Evolutionary conservation across 75 land plant species (phyloP).

Genomic region (Isoetes taiwanensis): DNA sequence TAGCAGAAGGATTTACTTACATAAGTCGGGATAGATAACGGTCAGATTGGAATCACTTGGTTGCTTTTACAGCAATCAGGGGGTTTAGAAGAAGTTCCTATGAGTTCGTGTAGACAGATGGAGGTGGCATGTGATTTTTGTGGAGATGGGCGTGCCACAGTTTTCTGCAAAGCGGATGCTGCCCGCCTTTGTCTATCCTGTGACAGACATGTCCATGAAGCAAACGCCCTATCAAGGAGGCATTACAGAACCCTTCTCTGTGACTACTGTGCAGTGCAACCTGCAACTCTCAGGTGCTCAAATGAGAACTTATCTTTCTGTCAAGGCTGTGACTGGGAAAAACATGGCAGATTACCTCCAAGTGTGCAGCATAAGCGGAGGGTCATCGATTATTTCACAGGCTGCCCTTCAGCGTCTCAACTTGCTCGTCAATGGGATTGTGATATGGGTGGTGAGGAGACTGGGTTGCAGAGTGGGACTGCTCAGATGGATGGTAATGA

Average conservation of each 20-base stretch:
- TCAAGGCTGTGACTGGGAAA: constrained; percentile 57
- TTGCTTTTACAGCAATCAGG: too few species aligned
- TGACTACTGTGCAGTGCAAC: constrained; percentile 51
- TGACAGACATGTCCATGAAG: constrained; percentile 68
- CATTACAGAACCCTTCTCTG: constrained; percentile 63
- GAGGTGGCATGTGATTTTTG: constrained; percentile 66
- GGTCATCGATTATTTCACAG: constrained; percentile 44
- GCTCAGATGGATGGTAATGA: constrained; percentile 16
- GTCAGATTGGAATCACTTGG: too few species aligned
- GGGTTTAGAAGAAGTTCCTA: too few species aligned
- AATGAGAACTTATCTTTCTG: constrained; percentile 51
- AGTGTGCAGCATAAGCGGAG: constrained; percentile 44
- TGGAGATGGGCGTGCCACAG: constrained; percentile 54
- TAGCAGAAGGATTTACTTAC: too few species aligned
- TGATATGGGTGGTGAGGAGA: constrained; percentile 29
- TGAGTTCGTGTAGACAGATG: constrained; percentile 31
- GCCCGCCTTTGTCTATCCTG: constrained; percentile 75
- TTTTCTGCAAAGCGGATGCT: constrained; percentile 62
- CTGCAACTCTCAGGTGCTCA: constrained; percentile 45
- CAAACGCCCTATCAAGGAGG: constrained; percentile 57
- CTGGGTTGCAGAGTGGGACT: constrained; percentile 24
- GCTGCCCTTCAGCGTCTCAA: constrained; percentile 75
- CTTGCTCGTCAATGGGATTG: constrained; percentile 67
- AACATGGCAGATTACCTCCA: constrained; percentile 22
- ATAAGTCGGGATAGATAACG: too few species aligned